Evolutionary conservation across 805 yeast genomes (phyloP).

Genomic region (Blastobotrys attinorum): DNA sequence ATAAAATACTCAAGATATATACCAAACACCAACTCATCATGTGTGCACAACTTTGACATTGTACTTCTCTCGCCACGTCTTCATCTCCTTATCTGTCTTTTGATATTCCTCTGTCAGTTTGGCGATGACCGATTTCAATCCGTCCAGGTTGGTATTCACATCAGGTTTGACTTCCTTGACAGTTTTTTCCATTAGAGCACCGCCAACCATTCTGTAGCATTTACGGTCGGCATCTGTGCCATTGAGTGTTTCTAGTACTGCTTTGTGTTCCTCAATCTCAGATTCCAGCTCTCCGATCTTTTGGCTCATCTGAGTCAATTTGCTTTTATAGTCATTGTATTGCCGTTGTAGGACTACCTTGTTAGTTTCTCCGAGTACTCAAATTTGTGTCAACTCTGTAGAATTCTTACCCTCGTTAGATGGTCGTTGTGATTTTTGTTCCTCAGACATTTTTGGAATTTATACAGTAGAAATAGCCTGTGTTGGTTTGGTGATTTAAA

Average conservation of each 20-base stretch:
- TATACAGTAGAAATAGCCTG: no score
- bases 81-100: constrained; percentile 36
- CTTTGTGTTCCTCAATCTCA: constrained; percentile 37
- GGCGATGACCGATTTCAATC: constrained; percentile 35
- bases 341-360: constrained; percentile 31
- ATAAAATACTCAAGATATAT: no score
- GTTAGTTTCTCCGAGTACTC: background rate
- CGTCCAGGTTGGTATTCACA: constrained; percentile 47
- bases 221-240: constrained; percentile 51
- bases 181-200: constrained; percentile 76
- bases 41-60: constrained; percentile 35
- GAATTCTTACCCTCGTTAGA: background rate
- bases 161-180: constrained; percentile 69
- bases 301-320: constrained; percentile 28
- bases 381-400: no score
- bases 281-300: constrained; percentile 35
- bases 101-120: constrained; percentile 35
- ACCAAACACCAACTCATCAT: no score
- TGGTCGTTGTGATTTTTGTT: background rate
- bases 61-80: constrained; percentile 43
- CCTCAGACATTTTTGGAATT: background rate
- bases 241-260: constrained; percentile 52
- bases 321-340: constrained; percentile 32
- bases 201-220: constrained; percentile 91
- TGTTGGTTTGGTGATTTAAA: no score